phyloP scores from a whole-genome alignment of 352 stramenopile genomes.

The Pythium pyrilobum region DNA sequence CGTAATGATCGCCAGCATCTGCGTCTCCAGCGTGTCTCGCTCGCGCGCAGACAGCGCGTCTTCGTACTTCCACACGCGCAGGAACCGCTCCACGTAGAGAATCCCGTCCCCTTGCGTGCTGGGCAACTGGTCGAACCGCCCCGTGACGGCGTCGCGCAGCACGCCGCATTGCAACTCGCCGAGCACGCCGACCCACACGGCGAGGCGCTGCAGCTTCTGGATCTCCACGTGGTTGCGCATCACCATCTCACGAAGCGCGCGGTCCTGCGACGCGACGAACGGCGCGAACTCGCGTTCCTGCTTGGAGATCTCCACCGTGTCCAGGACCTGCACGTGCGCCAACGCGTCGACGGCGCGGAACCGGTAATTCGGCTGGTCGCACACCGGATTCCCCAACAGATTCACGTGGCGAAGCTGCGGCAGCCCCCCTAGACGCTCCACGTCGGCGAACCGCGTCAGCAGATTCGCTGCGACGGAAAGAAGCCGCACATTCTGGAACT shows the following conservation, averaged over 20 bases:
- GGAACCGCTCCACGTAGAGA: conserved; percentile 35
- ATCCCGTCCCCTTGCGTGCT: conserved; percentile 28
- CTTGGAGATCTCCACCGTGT: conserved; percentile 49
- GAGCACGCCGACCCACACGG: conserved; percentile 40
- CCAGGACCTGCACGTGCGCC: conserved; percentile 42
- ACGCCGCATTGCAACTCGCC: conserved; percentile 55
- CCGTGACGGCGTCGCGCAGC: conserved; percentile 27
- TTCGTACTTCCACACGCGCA: conserved; percentile 47
- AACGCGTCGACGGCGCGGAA: conserved; percentile 49
- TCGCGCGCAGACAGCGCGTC: conserved; percentile 28
- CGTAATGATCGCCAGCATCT: conserved; percentile 64
- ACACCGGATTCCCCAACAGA: conserved; percentile 69
- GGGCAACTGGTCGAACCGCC: conserved; percentile 51
- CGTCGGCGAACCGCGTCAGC: conserved; percentile 34
- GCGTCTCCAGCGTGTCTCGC: conserved; percentile 33
- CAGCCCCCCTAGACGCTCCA: conserved; percentile 33
- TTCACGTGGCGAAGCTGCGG: conserved; percentile 56
- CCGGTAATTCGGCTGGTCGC: conserved; percentile 67
- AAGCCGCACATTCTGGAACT: conserved; percentile 54
- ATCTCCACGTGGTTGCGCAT: conserved; percentile 67
- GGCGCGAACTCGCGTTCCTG: conserved; percentile 48
- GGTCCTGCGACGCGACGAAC: conserved; percentile 50
- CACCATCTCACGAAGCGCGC: conserved; percentile 40
- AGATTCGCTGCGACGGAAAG: conserved; percentile 64
- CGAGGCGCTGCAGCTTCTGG: conserved; percentile 57